Evolutionary conservation across 345 rosid species (phyloP).

Genomic region (Euphorbia tirucalli): DNA sequence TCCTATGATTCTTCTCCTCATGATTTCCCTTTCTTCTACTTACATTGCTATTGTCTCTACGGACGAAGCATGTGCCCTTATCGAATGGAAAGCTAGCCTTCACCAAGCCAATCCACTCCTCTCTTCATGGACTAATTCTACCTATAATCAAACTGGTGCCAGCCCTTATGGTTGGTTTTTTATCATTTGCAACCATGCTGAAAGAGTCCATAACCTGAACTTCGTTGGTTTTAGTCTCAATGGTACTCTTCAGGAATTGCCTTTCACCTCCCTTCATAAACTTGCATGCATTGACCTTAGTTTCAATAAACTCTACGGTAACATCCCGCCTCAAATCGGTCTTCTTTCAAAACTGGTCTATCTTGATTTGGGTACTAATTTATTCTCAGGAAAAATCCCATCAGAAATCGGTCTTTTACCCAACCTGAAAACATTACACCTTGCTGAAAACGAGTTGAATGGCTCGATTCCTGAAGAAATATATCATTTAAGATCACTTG

Average conservation of each 20-base stretch:
- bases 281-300: constrained; percentile 18
- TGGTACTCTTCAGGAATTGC: constrained; percentile 24
- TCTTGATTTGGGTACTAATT: neutral
- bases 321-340: constrained; percentile 23
- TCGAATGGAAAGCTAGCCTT: constrained; percentile 34
- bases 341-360: constrained; percentile 6
- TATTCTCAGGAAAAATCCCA: constrained; percentile 12
- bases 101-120: constrained; percentile 4
- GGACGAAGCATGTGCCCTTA: constrained; percentile 23
- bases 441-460: constrained; percentile 3
- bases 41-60: no score
- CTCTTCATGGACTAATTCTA: constrained; percentile 27
- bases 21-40: constrained; percentile 4
- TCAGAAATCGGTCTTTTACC: constrained; percentile 20
- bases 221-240: neutral
- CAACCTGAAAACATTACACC: constrained; percentile 14
- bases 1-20: no score
- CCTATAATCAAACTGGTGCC: neutral
- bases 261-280: constrained; percentile 21
- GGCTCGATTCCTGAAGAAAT: constrained; percentile 24
- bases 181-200: neutral
- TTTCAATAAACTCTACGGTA: constrained; percentile 13
- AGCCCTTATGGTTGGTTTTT: neutral
- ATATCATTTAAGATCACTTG: constrained; percentile 9
- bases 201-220: neutral